Evolutionary conservation across 345 rosid genomes (phyloP).

Genomic region (Populus deltoides): DNA sequence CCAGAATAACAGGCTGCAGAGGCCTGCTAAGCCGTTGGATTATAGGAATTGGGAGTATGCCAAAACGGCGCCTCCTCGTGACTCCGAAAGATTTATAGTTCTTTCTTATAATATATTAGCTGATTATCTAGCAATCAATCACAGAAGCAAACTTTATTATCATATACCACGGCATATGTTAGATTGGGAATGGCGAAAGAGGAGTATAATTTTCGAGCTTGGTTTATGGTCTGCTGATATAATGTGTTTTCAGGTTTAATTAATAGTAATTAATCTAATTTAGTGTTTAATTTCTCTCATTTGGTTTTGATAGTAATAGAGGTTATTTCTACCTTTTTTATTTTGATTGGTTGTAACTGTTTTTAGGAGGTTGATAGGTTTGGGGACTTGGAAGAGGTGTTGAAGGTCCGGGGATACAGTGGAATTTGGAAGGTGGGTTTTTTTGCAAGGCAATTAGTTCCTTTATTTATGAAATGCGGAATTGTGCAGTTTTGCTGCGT

Average conservation of each 20-base stretch:
- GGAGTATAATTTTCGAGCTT: slow-evolving; percentile 70
- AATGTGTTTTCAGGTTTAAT: slow-evolving; percentile 85
- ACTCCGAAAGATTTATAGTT: slow-evolving; percentile 61
- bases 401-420: slow-evolving; percentile 62
- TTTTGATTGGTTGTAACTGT: slow-evolving; percentile 1
- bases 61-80: slow-evolving; percentile 45
- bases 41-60: slow-evolving; percentile 77
- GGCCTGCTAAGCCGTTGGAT: slow-evolving; percentile 54
- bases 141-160: slow-evolving; percentile 69
- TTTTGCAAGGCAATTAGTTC: not conserved
- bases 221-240: slow-evolving; percentile 90
- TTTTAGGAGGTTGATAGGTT: slow-evolving; percentile 88
- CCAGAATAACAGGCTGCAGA: slow-evolving; percentile 41
- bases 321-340: not conserved
- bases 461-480: not conserved
- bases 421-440: slow-evolving; percentile 85
- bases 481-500: not conserved
- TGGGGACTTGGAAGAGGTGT: slow-evolving; percentile 67
- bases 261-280: not conserved
- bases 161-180: slow-evolving; percentile 75
- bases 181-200: slow-evolving; percentile 85
- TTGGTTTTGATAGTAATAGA: not conserved
- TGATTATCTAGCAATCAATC: slow-evolving; percentile 79
- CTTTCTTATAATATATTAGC: slow-evolving; percentile 90
- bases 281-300: too few species aligned